A percentile compares a stretch with the other conserved stretches of the same genome.
Evolutionary conservation across 495 filamentous ascomycete species (phyloP).

Genomic region (Talaromyces nanjingensis): DNA sequence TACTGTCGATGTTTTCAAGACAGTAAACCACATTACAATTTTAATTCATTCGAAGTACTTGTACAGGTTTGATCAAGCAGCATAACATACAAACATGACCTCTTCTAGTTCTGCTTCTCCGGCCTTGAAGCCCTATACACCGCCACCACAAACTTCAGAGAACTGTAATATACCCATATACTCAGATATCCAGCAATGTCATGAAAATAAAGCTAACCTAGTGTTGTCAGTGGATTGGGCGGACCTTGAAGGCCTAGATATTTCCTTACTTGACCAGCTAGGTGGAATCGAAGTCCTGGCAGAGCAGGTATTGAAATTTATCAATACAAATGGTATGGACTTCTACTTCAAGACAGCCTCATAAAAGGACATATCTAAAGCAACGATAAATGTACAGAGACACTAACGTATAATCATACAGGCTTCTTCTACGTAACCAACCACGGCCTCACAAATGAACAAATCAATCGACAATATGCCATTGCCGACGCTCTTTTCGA

Average conservation of each 20-base stretch:
- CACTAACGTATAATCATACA: background rate
- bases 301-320: constrained; percentile 42
- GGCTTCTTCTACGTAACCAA: constrained; percentile 50
- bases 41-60: no score
- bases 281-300: constrained; percentile 47
- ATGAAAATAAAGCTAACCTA: background rate
- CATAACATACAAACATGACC: background rate
- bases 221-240: constrained; percentile 35
- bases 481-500: constrained; percentile 47
- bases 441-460: constrained; percentile 48
- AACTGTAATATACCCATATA: background rate
- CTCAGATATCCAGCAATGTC: no score
- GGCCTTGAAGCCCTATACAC: background rate
- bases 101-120: background rate
- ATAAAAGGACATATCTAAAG: constrained; percentile 13
- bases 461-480: constrained; percentile 50
- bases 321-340: constrained; percentile 33
- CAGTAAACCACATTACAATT: no score
- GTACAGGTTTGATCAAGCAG: background rate
- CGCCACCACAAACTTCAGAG: constrained; percentile 8
- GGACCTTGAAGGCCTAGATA: constrained; percentile 44
- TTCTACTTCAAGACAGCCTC: background rate
- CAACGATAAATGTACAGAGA: background rate
- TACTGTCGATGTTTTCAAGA: background rate
- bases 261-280: constrained; percentile 37